Conservation (phyloP, 352 stramenopile species). For the Ophiocytium majus region DNA sequence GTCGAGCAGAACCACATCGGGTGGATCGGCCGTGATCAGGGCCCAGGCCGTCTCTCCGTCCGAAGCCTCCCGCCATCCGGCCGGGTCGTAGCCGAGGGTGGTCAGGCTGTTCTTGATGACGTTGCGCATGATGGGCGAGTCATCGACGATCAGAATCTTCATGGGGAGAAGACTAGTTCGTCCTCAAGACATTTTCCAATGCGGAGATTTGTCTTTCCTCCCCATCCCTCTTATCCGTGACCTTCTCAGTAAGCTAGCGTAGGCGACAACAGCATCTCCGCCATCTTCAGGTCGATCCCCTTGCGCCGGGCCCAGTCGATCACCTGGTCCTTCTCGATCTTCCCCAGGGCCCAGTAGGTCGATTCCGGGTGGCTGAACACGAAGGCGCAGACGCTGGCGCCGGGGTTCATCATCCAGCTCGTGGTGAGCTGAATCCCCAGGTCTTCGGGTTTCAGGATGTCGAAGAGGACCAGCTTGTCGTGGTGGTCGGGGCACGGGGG, state of each 20-base stretch:
- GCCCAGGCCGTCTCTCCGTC: background rate
- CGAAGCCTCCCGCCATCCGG: background rate
- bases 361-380: constrained; percentile 89
- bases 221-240: constrained; percentile 58
- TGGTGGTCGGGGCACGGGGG: background rate
- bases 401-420: background rate
- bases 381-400: constrained; percentile 75
- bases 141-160: background rate
- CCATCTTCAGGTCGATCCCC: constrained; percentile 72
- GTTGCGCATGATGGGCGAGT: background rate
- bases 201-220: background rate
- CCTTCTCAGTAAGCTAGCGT: constrained; percentile 96
- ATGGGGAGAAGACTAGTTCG: too few species aligned
- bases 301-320: constrained; percentile 85
- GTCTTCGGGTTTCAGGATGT: background rate
- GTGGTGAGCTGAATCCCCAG: background rate
- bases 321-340: constrained; percentile 92
- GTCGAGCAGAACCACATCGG: background rate
- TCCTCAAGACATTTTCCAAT: too few species aligned
- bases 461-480: background rate
- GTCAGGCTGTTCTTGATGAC: background rate
- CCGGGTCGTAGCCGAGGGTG: background rate
- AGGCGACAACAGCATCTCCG: constrained; percentile 86
- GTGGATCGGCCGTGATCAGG: background rate
- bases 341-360: constrained; percentile 91